Evolutionary conservation across 345 rosid genomes (phyloP), one percentile per base, ranked within the genome.

Genomic region (Carallia brachiata): DNA sequence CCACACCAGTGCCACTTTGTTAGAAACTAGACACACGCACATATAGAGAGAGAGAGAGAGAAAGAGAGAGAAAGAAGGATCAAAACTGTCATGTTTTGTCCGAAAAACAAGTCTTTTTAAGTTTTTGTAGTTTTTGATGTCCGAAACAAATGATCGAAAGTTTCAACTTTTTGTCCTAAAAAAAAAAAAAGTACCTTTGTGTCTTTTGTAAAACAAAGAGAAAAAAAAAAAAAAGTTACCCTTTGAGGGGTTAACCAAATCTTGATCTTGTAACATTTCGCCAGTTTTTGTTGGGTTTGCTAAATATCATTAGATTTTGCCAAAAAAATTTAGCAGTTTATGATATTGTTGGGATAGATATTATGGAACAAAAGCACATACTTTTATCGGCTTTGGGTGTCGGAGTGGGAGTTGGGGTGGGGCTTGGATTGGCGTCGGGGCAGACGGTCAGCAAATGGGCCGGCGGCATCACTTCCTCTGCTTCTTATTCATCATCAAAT

Each of bases 361-460:
- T 19, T 31, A 85, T 86, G 96, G 96, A 87, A 52, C 86, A 86
- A 78, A 89, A 83, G 37, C 68, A 77, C 40, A 56, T 80, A 64
- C 30, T 87, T 68, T 66, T 84, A 71, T 89, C 90, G 13, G 90
- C 92, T 47, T 72, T 86, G 78, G 66, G 90, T 34, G 88, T 85
- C 1, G 95, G 94, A 9, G 88, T 84, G 0, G 90, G 89, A 7
- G 86, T 86, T 1, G 90, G 93, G 19, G 73, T 84, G 58, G 89
- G 94, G 62, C 66, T 85, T 2, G 82, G 88, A 34, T 64, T 87
- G 72, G 90, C 87, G 9, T 87, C 91, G 13, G 82, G 89, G 19
- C 85, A 87, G 65, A 69, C 82, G 37, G 72, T 78, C 73, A 75
- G 77, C 72, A 83, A 76, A 76, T 89, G 89, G 96, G 54, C 80